Base-by-base conservation (phyloP, 257 asterid genomes). In the Verbascum thapsus region DNA sequence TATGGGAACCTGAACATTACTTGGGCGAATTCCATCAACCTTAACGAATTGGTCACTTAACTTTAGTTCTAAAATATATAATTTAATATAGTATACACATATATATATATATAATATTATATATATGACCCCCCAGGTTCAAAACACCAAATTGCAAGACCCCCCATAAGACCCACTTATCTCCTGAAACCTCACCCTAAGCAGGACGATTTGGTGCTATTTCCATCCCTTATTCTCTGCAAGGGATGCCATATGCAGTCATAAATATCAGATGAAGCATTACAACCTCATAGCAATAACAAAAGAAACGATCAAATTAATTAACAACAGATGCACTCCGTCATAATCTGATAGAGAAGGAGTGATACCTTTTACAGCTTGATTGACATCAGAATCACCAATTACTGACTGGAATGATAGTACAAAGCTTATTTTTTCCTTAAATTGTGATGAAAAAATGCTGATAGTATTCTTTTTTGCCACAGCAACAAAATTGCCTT, bases 401-500 rank as follows among this genome's bases (percentile, higher is more conserved):
- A 72, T 48, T 48, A 79, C 72, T 7, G 88, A 82, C 59, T 71
- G 67, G 71, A 87, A 81, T 11, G 79, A 73, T 20, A 85, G 76
- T 53, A 64, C 57, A 63, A 92, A 72, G 68, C 80, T 79, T 55
- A 71, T 35, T 71, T 73, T 79, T 74, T 92, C 95, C 74, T 79
- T 77, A 49, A 83, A 82, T 54, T 79, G 64, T 26, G 88, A 70
- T 15, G 96, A 74, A 38, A 89, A 58, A 71, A 89, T 76, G 74
- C 80, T 82, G 70, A 92, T 75, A 39, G 67, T 71, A 64, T 79
- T 87, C 70, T 81, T 82, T 76, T 80, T 82, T 3, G 86, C 91
- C 78, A 87, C 83, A 67, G 84, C 97, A 78, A 85, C 55, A 73
- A 72, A 76, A 67, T 84, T 78, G 48, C 84, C 99, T 52, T 77